Evolutionary conservation across 495 filamentous ascomycete genomes (phyloP), one percentile per base, ranked within the genome.

Genomic region (Tirmania nivea): DNA sequence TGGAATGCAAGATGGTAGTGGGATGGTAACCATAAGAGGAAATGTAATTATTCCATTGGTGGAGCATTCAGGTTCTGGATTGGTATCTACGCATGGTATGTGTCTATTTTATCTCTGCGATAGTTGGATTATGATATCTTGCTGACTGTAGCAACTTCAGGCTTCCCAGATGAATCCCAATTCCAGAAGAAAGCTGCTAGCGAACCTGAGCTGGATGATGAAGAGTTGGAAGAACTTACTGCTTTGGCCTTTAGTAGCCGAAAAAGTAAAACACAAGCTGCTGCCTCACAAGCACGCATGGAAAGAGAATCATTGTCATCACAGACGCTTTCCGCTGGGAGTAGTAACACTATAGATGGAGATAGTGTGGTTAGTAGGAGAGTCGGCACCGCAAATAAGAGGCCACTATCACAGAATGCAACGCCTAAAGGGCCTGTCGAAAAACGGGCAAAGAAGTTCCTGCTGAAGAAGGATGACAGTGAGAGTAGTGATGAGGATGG

Each of bases 21-120:
- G 59, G 54, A 61, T 60, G 63, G 74, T 61, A 49, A 69, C 57
- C 57, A 74, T 56, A 57, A 71, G 47, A 68, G 73, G 56, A 74
- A 76, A 50, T 86, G 83, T 58, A 78, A 80, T 52, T 87, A 83
- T 60, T 86, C 86, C 1, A 79, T 93, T 51, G 87, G 88, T 50
- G n/a, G 48, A 50, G 10, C 16, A 50, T 2, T 3, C 25, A 1
- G 39, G 14, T 3, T 45, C 39, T 45, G 39, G 39, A 3, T 14
- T 8, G 39, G 39, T 31, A 31, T 31, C 7, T 31, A 7, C 25
- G 2, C 25, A 31, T 31, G 25, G 25, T 31, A 31, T 31, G 25
- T 31, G 1, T 19, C 42, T 3, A 47, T n/a, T n/a, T 14, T 3
- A 14, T 5, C 10, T 47, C 14, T 47, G 3, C 10, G 14, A 47